A percentile compares a stretch with the other conserved stretches of the same genome.
phyloP scores from a whole-genome alignment of 495 filamentous ascomycete genomes.

The Echria macrotheca region DNA sequence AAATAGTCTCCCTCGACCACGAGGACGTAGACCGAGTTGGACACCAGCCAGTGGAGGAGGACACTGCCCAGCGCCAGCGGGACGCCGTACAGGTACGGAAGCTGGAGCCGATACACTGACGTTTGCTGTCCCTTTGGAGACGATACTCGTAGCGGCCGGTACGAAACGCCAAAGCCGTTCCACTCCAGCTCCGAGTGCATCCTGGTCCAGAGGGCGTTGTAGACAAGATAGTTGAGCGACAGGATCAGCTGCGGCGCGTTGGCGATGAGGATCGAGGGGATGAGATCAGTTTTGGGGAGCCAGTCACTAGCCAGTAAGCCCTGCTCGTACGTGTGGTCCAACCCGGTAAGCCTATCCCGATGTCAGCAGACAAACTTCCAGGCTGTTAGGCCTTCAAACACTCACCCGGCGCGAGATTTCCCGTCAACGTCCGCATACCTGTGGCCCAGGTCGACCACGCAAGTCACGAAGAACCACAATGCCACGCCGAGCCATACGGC shows the following conservation, averaged over 20 bases:
- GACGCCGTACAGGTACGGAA: background rate
- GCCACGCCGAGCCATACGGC: background rate
- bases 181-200: background rate
- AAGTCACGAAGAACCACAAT: background rate
- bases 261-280: background rate
- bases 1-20: background rate
- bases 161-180: background rate
- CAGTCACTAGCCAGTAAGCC: background rate
- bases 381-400: too few species aligned
- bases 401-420: too few species aligned
- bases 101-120: background rate
- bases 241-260: background rate
- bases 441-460: background rate
- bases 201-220: background rate
- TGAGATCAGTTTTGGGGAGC: background rate
- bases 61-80: background rate
- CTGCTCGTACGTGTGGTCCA: background rate
- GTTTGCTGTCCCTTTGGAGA: background rate
- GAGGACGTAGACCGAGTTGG: constrained; percentile 2
- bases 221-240: background rate
- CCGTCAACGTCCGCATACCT: background rate
- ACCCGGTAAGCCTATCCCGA: background rate
- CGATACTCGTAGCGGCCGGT: background rate
- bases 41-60: constrained; percentile 2
- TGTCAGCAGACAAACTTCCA: too few species aligned